Conservation (phyloP, 352 stramenopile species). For the Pythium vanterpoolii region DNA sequence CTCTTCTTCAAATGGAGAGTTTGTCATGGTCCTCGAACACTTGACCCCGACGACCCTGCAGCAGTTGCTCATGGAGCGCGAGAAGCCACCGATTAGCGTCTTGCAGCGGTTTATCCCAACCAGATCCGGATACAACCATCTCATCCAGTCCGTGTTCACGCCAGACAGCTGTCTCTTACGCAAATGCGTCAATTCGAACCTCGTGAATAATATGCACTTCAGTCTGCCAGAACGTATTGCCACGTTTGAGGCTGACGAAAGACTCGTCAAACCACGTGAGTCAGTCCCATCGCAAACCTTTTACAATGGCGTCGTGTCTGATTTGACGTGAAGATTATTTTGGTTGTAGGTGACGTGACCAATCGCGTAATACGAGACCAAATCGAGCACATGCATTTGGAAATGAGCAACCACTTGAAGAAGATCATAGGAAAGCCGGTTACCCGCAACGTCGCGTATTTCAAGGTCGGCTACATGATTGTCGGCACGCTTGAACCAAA, state of each 20-base stretch:
- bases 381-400: constrained; percentile 55
- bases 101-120: constrained; percentile 68
- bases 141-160: constrained; percentile 60
- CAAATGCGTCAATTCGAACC: constrained; percentile 63
- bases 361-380: constrained; percentile 39
- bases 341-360: constrained; percentile 46
- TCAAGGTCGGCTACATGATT: constrained; percentile 40
- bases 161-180: constrained; percentile 49
- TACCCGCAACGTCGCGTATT: constrained; percentile 52
- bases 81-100: constrained; percentile 53
- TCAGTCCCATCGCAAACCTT: not conserved
- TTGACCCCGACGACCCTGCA: constrained; percentile 39
- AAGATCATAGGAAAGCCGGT: constrained; percentile 65
- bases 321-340: too few relatives aligned
- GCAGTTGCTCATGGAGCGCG: constrained; percentile 44
- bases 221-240: constrained; percentile 41
- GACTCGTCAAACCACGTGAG: constrained; percentile 39
- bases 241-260: constrained; percentile 58
- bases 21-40: constrained; percentile 54
- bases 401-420: constrained; percentile 55
- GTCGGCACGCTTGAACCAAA: not conserved
- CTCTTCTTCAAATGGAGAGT: constrained; percentile 33
- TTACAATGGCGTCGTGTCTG: too few relatives aligned
- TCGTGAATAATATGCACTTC: constrained; percentile 35
- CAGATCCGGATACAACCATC: constrained; percentile 70